Conservation (phyloP, 148 eudicot species). For the Rhododendron mucronatum region DNA sequence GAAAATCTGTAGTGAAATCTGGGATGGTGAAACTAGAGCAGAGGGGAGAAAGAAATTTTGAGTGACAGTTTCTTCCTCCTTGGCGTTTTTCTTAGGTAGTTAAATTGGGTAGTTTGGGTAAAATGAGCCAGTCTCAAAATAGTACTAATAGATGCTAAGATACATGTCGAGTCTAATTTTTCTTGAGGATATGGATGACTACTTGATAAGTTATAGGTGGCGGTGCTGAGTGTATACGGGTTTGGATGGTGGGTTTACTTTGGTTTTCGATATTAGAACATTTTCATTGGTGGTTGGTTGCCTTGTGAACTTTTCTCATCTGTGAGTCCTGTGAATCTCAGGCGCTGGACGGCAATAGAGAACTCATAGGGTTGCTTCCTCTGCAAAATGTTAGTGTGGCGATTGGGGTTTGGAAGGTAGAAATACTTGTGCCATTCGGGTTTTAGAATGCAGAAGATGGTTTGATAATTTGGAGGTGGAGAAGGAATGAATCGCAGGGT, state of each 20-base stretch:
- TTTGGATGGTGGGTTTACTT: neutral
- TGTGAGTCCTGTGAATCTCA: neutral
- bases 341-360: neutral
- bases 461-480: neutral
- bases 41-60: neutral
- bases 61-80: neutral
- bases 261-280: neutral
- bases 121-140: neutral
- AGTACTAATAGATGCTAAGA: too few species aligned
- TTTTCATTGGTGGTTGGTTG: neutral
- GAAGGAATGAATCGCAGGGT: neutral
- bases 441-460: neutral
- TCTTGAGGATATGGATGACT: neutral
- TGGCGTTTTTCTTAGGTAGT: neutral
- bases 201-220: neutral
- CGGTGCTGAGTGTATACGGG: neutral
- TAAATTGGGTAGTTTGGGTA: neutral
- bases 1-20: neutral
- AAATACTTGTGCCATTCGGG: neutral
- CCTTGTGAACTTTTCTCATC: neutral
- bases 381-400: neutral
- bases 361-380: neutral
- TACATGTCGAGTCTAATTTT: neutral
- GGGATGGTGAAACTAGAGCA: neutral
- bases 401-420: neutral